Conservation (phyloP, 306 rosid genomes). For the Prinsepia uniflora region DNA sequence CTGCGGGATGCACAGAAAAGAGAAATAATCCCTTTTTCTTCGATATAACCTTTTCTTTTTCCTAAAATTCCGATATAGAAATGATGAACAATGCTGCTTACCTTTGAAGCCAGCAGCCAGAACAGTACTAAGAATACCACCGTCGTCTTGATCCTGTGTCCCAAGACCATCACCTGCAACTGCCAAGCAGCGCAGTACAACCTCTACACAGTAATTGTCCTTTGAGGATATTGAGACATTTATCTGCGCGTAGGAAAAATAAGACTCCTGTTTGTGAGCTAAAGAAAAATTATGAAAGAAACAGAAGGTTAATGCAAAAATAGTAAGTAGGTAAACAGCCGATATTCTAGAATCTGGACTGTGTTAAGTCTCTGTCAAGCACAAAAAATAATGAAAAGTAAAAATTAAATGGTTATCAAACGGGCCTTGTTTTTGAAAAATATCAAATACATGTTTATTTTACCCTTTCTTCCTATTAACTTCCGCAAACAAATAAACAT, state of each 20-base stretch:
- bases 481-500: conserved; percentile 22
- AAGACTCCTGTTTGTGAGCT: conserved; percentile 21
- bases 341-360: too few species aligned
- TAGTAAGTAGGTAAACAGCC: conserved; percentile 14
- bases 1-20: not conserved
- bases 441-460: not conserved
- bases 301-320: not conserved
- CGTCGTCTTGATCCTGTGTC: conserved; percentile 52
- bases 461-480: not conserved
- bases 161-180: conserved; percentile 80
- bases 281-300: conserved; percentile 15
- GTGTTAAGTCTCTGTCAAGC: not conserved
- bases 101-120: conserved; percentile 98
- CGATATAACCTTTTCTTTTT: not conserved
- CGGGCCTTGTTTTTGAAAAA: not conserved
- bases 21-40: not conserved
- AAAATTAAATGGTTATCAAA: too few species aligned
- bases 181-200: conserved; percentile 85
- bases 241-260: conserved; percentile 40
- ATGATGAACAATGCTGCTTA: conserved; percentile 21
- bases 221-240: conserved; percentile 64
- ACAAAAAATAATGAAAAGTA: too few species aligned
- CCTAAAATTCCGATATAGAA: not conserved
- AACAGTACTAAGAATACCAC: conserved; percentile 72
- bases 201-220: conserved; percentile 75